Evolutionary conservation across 345 rosid genomes (phyloP).

Genomic region (Boechera retrofracta): DNA sequence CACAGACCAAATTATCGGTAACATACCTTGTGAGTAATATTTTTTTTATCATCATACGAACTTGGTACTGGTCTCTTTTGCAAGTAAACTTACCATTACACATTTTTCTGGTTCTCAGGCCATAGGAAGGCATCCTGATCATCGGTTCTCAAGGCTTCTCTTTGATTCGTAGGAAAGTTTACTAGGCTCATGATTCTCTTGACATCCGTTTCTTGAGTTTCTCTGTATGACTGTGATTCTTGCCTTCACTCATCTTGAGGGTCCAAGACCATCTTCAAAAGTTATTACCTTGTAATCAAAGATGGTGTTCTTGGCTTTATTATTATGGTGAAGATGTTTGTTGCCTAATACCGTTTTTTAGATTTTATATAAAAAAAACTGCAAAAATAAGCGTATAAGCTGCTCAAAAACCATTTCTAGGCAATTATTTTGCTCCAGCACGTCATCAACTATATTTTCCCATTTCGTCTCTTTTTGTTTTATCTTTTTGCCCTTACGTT

Average conservation of each 20-base stretch:
- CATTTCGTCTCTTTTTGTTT: too few species aligned
- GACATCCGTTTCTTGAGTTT: conserved; percentile 23
- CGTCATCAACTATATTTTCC: too few species aligned
- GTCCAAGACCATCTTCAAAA: background rate
- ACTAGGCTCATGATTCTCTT: conserved; percentile 33
- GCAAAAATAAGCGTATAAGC: too few species aligned
- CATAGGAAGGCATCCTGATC: conserved; percentile 1
- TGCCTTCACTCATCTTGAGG: conserved; percentile 18
- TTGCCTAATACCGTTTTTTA: background rate
- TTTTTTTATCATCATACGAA: background rate
- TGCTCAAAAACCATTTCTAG: too few species aligned
- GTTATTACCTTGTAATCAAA: conserved; percentile 1
- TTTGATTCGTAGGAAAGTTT: conserved; percentile 2
- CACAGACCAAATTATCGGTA: conserved; percentile 35
- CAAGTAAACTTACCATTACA: conserved; percentile 4
- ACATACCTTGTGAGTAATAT: conserved; percentile 30
- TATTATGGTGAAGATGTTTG: background rate
- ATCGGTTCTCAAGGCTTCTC: conserved; percentile 6
- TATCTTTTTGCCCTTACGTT: background rate
- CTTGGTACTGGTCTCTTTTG: conserved; percentile 16
- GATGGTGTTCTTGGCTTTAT: background rate
- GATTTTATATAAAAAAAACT: too few species aligned
- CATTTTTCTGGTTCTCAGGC: conserved; percentile 8
- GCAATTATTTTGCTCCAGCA: too few species aligned
- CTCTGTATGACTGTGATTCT: conserved; percentile 1